Base-by-base conservation (phyloP, 441 rosid species). In the Populus hybrid region DNA sequence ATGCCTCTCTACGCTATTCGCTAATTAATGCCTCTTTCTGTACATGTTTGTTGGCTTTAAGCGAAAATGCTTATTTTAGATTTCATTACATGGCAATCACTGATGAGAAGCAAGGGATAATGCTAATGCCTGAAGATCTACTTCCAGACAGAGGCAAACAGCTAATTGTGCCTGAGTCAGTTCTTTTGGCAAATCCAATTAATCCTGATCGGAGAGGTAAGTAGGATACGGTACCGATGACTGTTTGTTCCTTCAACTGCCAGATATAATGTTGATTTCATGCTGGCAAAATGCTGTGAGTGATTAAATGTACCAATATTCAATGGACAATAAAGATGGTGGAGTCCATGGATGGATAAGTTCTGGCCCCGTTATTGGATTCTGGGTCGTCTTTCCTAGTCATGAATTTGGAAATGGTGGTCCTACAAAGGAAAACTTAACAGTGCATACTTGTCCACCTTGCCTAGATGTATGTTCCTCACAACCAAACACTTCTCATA, bases 291-390 rank as follows among this genome's bases (percentile, higher is more conserved):
- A 18, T 69, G 9, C 21, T 68, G 12, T 64, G 14, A 35, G 74
- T 77, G 38, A 63, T 57, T 65, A 72, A 66, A 34, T 70, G 73
- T 86, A 86, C 76, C 84, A 79, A 78, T 83, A 86, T 71, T 83
- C 87, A n/a, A 69, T 84, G 73, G 86, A 83, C 73, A 83, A 82
- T 64, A 80, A 82, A 69, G 84, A 84, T 72, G 83, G 86, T 7
- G 86, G 85, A 74, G 72, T 86, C 38, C 87, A 86, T 50, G 87
- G 89, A 67, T 84, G 87, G 89, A 84, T 86, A 12, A 57, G 86
- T 70, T 81, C 86, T 1, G 76, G 78, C 23, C 89, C 89, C 7
- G 21, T 79, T 19, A 32, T 84, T 19, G 87, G 87, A 19, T 82
- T 86, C 77, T 84, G 87, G 85, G 32, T 82, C 26, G 82, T 79